Evolutionary conservation across 306 rosid species (phyloP), one percentile per base, ranked within the genome.

Genomic region (Echinosophora koreensis): DNA sequence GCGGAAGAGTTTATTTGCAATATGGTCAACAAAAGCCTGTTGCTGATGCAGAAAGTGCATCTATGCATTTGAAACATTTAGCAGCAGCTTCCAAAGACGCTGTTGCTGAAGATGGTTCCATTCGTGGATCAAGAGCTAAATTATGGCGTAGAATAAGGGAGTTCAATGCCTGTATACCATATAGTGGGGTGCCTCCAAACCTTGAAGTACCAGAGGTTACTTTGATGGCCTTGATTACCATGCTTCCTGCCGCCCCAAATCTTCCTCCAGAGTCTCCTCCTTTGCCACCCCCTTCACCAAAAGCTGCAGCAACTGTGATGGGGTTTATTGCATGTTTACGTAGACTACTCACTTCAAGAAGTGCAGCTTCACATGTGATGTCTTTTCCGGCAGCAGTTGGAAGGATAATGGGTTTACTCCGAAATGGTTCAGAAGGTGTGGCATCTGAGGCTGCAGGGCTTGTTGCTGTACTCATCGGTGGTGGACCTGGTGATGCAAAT

Each of bases 321-420:
- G 99, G 99, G 66, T 96, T 96, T 69, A 79, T 92, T 81, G 90
- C 91, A 76, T 96, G 99, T 83, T 84, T 96, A 81, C 99, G 89
- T 46, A 90, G 99, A 87, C 84, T 96, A 51, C 89, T 96, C 76
- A 88, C 97, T 62, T 96, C 99, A 81, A 88, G 88, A 86, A 92
- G 87, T 84, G 99, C 99, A 46, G 88, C 98, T 60, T 92, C 98
- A 49, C 99, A 91, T 80, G 96, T 96, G 77, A 88, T 89, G 98
- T 91, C 99, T 69, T 96, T 92, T 89, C 99, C 98, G 11, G 99
- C 99, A 69, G 99, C 99, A 85, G 99, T 96, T 77, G 98, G 98
- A 82, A 89, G 99, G 86, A 85, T 96, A 83, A 92, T 96, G 98
- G 99, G 98, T 68, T 87, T 96, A 83, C 97, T 96, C 68, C 82